These are phyloP conservation scores for Metschnikowia matae DNA, from an alignment of 805 yeast species.

Conservation along the genomic window DNA sequence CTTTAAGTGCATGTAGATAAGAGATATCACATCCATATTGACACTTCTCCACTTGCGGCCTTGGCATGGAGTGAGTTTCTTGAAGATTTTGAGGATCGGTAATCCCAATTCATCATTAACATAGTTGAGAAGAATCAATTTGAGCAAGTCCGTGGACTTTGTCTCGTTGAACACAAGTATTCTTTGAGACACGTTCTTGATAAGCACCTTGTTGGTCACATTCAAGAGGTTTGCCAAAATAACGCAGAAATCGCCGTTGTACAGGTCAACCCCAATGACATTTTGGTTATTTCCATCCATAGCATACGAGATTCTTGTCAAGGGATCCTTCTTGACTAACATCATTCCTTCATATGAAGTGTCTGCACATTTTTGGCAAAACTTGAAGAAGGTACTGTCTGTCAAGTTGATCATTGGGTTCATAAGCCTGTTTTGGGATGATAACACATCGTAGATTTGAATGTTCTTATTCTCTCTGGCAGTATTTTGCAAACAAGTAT, in stretches of 20 bases:
- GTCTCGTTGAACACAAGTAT: constrained; percentile 57
- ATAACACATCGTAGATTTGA: constrained; percentile 29
- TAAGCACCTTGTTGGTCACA: constrained; percentile 53
- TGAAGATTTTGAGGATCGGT: constrained; percentile 70
- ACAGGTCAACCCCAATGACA: constrained; percentile 25
- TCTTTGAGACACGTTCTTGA: constrained; percentile 66
- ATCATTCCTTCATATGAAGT: constrained; percentile 13
- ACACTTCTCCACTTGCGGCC: constrained; percentile 92
- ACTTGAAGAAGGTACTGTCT: constrained; percentile 34
- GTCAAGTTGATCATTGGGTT: constrained; percentile 35
- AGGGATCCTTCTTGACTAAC: constrained; percentile 29
- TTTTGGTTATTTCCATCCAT: constrained; percentile 26
- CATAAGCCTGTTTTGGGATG: constrained; percentile 38
- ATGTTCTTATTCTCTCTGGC: constrained; percentile 13
- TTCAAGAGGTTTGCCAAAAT: constrained; percentile 50
- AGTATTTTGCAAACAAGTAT: constrained; percentile 28
- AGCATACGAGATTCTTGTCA: constrained; percentile 25
- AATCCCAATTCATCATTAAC: constrained; percentile 55
- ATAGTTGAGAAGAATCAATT: constrained; percentile 55
- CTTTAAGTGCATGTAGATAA: constrained; percentile 73
- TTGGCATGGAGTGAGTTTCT: constrained; percentile 80
- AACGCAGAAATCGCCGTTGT: constrained; percentile 43
- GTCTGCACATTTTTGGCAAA: constrained; percentile 22
- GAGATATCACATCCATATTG: constrained; percentile 90
- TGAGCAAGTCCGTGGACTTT: constrained; percentile 60